These are phyloP conservation scores for Coemansia furcata DNA, from an alignment of 192 early-diverging fungal species.

Conservation along the genomic window DNA sequence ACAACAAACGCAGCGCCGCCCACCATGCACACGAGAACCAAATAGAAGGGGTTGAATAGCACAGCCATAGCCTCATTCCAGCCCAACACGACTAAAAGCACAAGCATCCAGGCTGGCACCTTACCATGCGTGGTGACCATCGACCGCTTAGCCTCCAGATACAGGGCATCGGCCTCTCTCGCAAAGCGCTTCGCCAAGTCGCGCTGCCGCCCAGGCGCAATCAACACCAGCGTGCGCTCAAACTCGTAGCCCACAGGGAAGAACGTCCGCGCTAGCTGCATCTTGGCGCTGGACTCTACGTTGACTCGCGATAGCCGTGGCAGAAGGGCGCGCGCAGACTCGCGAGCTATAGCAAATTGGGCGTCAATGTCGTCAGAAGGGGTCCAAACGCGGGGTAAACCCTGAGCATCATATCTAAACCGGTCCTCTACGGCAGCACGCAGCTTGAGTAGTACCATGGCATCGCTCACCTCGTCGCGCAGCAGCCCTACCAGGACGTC, in stretches of 20 bases:
- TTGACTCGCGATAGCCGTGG: constrained; percentile 75
- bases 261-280: constrained; percentile 3
- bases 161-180: constrained; percentile 86
- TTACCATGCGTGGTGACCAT: constrained; percentile 84
- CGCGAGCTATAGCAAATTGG: constrained; percentile 72
- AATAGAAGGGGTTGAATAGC: constrained; percentile 81
- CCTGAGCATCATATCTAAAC: constrained; percentile 93
- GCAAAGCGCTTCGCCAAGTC: constrained; percentile 81
- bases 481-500: constrained; percentile 64
- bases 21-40: constrained; percentile 62
- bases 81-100: constrained; percentile 76
- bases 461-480: constrained; percentile 80
- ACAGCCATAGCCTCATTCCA: constrained; percentile 95
- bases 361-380: constrained; percentile 94
- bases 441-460: constrained; percentile 77
- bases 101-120: constrained; percentile 84
- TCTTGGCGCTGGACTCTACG: neutral
- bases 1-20: constrained; percentile 61
- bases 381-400: constrained; percentile 92
- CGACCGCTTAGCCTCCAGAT: constrained; percentile 94
- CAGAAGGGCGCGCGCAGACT: constrained; percentile 64
- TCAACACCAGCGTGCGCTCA: constrained; percentile 58
- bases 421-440: constrained; percentile 80
- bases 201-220: constrained; percentile 60
- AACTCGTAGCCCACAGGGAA: constrained; percentile 59